Evolutionary conservation across 441 rosid species (phyloP), one percentile per base, ranked within the genome.

Genomic region (Eutrema salsugineum): DNA sequence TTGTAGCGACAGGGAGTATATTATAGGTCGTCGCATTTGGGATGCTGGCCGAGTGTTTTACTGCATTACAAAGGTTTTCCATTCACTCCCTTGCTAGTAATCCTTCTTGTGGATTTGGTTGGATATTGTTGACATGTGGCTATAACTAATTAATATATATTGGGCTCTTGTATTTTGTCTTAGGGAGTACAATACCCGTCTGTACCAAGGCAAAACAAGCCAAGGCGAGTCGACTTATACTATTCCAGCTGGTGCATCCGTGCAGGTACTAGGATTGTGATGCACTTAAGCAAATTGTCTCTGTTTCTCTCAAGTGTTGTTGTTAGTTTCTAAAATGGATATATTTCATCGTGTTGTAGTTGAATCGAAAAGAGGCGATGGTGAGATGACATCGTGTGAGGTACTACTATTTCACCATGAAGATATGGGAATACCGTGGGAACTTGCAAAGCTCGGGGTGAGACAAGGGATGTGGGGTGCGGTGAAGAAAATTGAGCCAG

Each of bases 391-490:
- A 22, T 88, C 99, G 4, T 90, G 97, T 38, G 99, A 95, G 78
- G 96, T 95, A 43, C 58, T 92, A 64, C 85, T 92, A 8, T 95
- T 95, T 82, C 99, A 95, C 80, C 83, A 91, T 50, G 99, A 95
- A 63, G 93, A 95, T 73, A 92, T 92, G 99, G 99, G 99, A 57
- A 89, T 95, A 51, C 97, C 99, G 0, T 85, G 95, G 85, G 96
- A 92, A 77, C 88, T 95, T 46, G 97, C 98, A 4, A 95, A 92
- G 79, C 92, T 95, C 36, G 98, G 99, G 38, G 85, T 95, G 38
- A 77, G 96, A 61, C 96, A 92, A 69, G 98, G 99, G 11, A 95
- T 90, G 99, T 95, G 99, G 97, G 97, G 98, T 81, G 94, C 97
- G 0, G 98, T 95, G 71, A 91, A 92, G 87, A 95, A 92, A 70